Evolutionary conservation across 257 asterid species (phyloP), one percentile per base, ranked within the genome.

Genomic region (Parsonsia alboflavescens): DNA sequence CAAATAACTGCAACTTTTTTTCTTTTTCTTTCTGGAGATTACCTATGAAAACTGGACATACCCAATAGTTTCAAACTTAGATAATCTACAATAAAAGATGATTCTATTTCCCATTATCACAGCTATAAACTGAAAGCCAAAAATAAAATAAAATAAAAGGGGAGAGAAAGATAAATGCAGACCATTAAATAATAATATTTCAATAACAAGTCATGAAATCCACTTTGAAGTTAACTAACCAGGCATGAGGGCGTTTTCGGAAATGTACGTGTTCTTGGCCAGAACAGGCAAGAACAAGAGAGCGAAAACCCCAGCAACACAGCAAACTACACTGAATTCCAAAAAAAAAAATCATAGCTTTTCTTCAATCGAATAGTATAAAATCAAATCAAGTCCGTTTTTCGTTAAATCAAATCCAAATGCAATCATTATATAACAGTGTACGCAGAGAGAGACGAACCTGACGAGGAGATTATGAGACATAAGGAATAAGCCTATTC

Each of bases 241-340:
- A 75, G 98, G 98, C 97, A 95, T 95, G 70, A 95, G 86, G 36
- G 98, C 98, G 79, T 95, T 95, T 83, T 95, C 99, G 28, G 97
- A 90, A 54, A 92, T 80, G 80, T 92, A 92, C 46, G 98, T 90
- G 86, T 81, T 92, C 87, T 89, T 95, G 77, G 98, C 97, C 41
- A 92, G 97, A 84, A 85, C 82, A 22, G 99, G 98, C 84, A 95
- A 82, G 44, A 92, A 84, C 24, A 95, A 80, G 41, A 95, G 96
- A 68, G 96, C 86, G 33, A 90, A 36, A 75, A 92, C 76, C 68
- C 96, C 99, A 42, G 97, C 96, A 48, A 80, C 72, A 80, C 90
- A 89, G 83, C 96, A 90, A 56, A 88, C 73, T 68, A 90, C 82
- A 67, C 99, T 95, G 96, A 78, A 86, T 54, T 65, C 48, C 71